Conservation (phyloP, 2,329 filamentous ascomycete species). For the Aspergillus alliaceus region DNA sequence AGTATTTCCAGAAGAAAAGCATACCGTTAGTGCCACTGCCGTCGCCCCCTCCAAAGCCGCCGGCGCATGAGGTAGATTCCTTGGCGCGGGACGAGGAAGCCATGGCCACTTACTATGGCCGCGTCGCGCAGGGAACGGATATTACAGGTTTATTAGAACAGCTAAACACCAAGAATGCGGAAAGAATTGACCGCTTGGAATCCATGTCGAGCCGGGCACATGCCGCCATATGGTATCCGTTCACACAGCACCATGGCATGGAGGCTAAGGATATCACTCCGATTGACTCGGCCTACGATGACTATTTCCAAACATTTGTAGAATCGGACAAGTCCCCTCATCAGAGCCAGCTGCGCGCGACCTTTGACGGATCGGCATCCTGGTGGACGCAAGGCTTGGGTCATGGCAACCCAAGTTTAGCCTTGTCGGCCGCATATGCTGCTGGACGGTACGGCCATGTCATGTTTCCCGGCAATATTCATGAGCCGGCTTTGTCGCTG, state of each 20-base stretch:
- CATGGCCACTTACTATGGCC: constrained; percentile 66
- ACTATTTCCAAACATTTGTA: constrained; percentile 70
- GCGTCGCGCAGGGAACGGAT: constrained; percentile 39
- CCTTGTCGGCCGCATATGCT: constrained; percentile 75
- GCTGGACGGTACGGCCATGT: constrained; percentile 83
- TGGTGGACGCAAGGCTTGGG: constrained; percentile 93
- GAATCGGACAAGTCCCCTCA: constrained; percentile 20
- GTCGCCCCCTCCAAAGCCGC: constrained; percentile 55
- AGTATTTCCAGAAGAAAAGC: constrained; percentile 64
- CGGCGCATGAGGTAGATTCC: constrained; percentile 28
- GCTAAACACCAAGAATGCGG: constrained; percentile 55
- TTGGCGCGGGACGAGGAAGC: constrained; percentile 52
- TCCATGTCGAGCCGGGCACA: constrained; percentile 63
- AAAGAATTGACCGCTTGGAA: constrained; percentile 60
- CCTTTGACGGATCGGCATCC: constrained; percentile 80
- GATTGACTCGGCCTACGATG: constrained; percentile 78
- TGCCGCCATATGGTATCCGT: constrained; percentile 77
- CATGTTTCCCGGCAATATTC: constrained; percentile 81
- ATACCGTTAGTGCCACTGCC: constrained; percentile 60
- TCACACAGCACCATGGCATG: constrained; percentile 74
- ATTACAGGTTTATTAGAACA: constrained; percentile 50
- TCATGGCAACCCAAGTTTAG: constrained; percentile 70
- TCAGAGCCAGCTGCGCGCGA: constrained; percentile 55
- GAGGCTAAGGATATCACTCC: constrained; percentile 63
- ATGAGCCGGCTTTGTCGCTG: constrained; percentile 71